Base-by-base conservation (phyloP, 805 yeast species). In the Wickerhamiella bombiphila region DNA sequence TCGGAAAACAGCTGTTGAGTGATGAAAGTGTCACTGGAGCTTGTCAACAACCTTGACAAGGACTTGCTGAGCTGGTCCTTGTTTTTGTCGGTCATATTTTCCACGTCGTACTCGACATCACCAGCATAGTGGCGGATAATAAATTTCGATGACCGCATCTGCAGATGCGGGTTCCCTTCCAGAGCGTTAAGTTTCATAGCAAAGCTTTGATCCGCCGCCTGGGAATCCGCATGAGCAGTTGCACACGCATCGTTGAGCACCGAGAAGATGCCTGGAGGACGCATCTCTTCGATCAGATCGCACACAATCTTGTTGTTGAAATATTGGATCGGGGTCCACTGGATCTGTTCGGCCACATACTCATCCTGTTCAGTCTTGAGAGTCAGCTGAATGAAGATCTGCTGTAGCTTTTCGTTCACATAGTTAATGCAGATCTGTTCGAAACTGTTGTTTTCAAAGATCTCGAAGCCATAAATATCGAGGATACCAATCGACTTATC, bases 341-440 rank as follows among this genome's bases (percentile, higher is more conserved):
- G 71, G 57, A 91, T 91, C 60, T 83, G 80, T 59, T 91, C 99
- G 49, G 80, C 78, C 25, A 83, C 91, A 53, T 91, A 91, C 56
- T 91, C 97, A 47, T 91, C 98, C 64, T 91, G 98, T 61, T 91
- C 98, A 0, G 96, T 80, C 61, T 91, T 91, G 53, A 91, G 69
- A 2, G 98, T 91, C 53, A 91, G 69, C 58, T 91, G 94, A 56
- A 91, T 91, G 53, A 91, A 91, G 55, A 88, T 91, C 59, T 91
- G 98, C 63, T 91, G 98, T 44, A 91, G 68, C 60, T 86, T 88
- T 59, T 91, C 98, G 59, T 88, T 88, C 42, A 93, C 95, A 50
- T 82, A 82, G 57, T 91, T 91, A 62, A 91, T 91, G 65, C 98
- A 91, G 44, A 91, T 69, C 60, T 91, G 98, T 58, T 91, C 98